These are phyloP conservation scores for Xylaria curta DNA, from an alignment of 495 filamentous ascomycete genomes.

Conservation along the genomic window DNA sequence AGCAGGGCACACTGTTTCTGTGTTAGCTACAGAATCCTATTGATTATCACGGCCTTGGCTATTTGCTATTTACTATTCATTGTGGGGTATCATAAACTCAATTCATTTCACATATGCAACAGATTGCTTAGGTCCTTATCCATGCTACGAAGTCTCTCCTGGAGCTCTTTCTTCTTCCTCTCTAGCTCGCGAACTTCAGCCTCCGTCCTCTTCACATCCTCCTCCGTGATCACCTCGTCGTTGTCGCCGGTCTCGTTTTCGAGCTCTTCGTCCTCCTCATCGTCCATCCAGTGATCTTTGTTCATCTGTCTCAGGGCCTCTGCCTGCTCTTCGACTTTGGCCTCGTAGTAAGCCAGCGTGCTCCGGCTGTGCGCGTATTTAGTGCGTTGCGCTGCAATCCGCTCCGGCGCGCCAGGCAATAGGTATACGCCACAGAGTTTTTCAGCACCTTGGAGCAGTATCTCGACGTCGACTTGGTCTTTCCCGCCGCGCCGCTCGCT, in stretches of 20 bases:
- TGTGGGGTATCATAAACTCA: slow-evolving; percentile 27
- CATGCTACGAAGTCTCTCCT: slow-evolving; percentile 79
- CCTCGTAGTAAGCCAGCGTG: slow-evolving; percentile 80
- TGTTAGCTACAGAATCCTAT: neutral
- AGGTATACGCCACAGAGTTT: slow-evolving; percentile 89
- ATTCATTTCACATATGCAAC: slow-evolving; percentile 43
- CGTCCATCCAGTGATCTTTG: slow-evolving; percentile 54
- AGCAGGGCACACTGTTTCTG: neutral
- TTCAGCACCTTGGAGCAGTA: slow-evolving; percentile 86
- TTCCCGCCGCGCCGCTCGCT: slow-evolving; percentile 54
- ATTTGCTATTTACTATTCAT: too few species aligned
- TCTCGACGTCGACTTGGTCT: slow-evolving; percentile 84
- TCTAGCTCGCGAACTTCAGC: slow-evolving; percentile 81
- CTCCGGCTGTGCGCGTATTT: slow-evolving; percentile 74
- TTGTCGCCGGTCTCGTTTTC: slow-evolving; percentile 44
- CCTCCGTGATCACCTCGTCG: slow-evolving; percentile 67
- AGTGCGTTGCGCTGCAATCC: slow-evolving; percentile 72
- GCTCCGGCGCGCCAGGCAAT: slow-evolving; percentile 79
- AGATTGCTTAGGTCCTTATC: slow-evolving; percentile 79
- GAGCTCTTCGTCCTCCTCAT: slow-evolving; percentile 54
- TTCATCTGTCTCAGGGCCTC: slow-evolving; percentile 78
- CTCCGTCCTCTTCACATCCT: slow-evolving; percentile 77
- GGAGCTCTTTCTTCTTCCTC: slow-evolving; percentile 74
- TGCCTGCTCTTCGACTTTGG: slow-evolving; percentile 76
- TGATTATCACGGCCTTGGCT: neutral